phyloP scores from a whole-genome alignment of 1,139 yeast species.

The Geotrichum reessii region DNA sequence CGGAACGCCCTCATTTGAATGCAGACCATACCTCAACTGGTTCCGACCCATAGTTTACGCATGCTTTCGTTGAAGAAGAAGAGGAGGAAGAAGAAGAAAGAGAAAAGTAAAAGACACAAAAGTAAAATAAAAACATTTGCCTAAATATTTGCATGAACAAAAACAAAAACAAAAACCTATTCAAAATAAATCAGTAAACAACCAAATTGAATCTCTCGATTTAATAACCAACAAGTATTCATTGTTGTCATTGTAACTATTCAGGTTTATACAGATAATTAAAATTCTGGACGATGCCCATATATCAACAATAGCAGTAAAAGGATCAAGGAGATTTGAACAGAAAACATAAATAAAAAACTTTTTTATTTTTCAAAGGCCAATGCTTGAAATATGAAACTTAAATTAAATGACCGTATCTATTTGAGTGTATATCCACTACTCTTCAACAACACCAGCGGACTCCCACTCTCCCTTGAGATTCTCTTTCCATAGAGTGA shows the following conservation, averaged over 20 bases:
- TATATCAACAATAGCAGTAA: too few species aligned
- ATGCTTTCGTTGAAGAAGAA: not conserved
- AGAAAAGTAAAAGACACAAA: too few species aligned
- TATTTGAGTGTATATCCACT: constrained; percentile 19
- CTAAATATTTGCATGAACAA: not conserved
- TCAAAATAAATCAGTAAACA: not conserved
- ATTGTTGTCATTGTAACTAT: too few species aligned
- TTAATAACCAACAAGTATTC: not conserved
- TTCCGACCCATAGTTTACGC: not conserved
- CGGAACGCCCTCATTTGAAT: not conserved
- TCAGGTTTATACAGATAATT: too few species aligned
- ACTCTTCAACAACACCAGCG: constrained; percentile 90
- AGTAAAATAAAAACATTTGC: too few species aligned
- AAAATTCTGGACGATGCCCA: too few species aligned
- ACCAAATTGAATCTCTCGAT: not conserved
- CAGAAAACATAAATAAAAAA: not conserved
- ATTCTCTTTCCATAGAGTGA: constrained; percentile 94
- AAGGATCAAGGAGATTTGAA: too few species aligned
- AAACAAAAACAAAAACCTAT: not conserved
- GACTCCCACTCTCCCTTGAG: constrained; percentile 92
- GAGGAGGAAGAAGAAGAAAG: not conserved
- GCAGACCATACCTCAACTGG: not conserved
- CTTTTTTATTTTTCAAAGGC: too few species aligned
- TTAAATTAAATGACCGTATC: not conserved
- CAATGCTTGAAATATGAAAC: not conserved